Evolutionary conservation across 1,284 basidiomycete species (phyloP).

Genomic region (Cystobasidium pallidum): DNA sequence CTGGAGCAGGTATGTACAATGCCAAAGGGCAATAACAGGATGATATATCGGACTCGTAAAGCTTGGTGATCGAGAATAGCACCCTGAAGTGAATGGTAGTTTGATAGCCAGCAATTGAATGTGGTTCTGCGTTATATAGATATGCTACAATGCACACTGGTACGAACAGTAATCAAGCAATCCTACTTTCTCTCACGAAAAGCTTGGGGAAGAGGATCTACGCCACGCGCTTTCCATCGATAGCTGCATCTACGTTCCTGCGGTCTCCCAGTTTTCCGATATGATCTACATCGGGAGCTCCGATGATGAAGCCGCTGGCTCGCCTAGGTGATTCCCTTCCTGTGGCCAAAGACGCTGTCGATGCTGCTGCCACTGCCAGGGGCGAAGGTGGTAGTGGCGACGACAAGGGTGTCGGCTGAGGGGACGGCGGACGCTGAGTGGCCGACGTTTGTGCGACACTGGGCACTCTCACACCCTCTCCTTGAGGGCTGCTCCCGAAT

Average conservation of each 20-base stretch:
- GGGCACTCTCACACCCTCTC: slow-evolving; percentile 20
- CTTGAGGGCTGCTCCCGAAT: slow-evolving; percentile 40
- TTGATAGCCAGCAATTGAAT: neutral
- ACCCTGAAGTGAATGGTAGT: slow-evolving; percentile 2
- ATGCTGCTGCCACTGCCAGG: slow-evolving; percentile 7
- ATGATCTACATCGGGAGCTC: slow-evolving; percentile 48
- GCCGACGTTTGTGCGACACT: neutral
- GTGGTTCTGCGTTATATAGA: neutral
- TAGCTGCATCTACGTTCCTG: neutral
- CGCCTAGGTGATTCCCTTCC: slow-evolving; percentile 15
- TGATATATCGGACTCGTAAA: no score
- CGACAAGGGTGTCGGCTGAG: slow-evolving; percentile 30
- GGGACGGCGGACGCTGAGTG: slow-evolving; percentile 12
- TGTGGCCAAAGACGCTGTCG: neutral
- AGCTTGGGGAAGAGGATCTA: neutral
- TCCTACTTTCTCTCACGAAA: neutral
- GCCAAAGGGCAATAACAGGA: no score
- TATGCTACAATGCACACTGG: slow-evolving; percentile 11
- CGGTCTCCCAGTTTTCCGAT: slow-evolving; percentile 41
- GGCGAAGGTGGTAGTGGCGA: slow-evolving; percentile 26
- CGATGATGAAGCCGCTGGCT: slow-evolving; percentile 45
- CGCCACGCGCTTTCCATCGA: slow-evolving; percentile 37
- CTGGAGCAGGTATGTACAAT: no score
- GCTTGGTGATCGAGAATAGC: no score
- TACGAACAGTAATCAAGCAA: neutral